Evolutionary conservation across 306 rosid genomes (phyloP).

Genomic region (Castanopsis chinensis): DNA sequence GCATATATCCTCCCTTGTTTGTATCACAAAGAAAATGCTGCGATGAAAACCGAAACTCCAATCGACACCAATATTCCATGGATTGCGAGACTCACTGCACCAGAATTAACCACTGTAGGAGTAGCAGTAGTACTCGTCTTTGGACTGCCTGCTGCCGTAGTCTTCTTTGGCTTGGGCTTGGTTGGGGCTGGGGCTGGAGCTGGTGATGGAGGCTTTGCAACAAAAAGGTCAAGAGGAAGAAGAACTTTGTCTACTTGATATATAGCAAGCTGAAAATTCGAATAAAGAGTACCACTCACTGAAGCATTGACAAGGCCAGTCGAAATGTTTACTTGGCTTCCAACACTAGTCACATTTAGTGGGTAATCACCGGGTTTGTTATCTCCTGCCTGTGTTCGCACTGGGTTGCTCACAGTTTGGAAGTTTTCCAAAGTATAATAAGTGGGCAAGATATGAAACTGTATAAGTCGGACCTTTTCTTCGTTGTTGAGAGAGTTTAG

Average conservation of each 20-base stretch:
- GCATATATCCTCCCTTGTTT: not conserved
- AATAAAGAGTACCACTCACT: constrained; percentile 39
- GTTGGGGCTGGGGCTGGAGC: constrained; percentile 33
- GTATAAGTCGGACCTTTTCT: constrained; percentile 56
- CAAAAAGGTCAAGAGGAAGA: constrained; percentile 48
- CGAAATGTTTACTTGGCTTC: constrained; percentile 47
- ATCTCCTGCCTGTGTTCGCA: constrained; percentile 71
- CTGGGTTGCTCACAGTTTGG: constrained; percentile 68
- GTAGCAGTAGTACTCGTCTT: not conserved
- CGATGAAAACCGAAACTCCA: constrained; percentile 22
- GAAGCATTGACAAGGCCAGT: constrained; percentile 58
- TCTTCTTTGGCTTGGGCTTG: constrained; percentile 18
- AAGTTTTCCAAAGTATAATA: constrained; percentile 43
- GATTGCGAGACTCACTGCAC: constrained; percentile 17
- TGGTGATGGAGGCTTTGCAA: constrained; percentile 32
- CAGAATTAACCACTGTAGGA: constrained; percentile 31
- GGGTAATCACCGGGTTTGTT: constrained; percentile 46
- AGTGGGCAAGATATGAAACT: constrained; percentile 55
- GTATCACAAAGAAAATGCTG: constrained; percentile 19
- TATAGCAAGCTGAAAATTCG: constrained; percentile 51
- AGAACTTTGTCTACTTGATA: constrained; percentile 55
- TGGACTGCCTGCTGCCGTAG: not conserved
- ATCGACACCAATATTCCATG: constrained; percentile 13
- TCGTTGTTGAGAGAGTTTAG: constrained; percentile 50
- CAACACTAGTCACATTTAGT: constrained; percentile 37